These are phyloP conservation scores for Penicillium hordei DNA, from an alignment of 2,329 filamentous ascomycete genomes.

Conservation along the genomic window DNA sequence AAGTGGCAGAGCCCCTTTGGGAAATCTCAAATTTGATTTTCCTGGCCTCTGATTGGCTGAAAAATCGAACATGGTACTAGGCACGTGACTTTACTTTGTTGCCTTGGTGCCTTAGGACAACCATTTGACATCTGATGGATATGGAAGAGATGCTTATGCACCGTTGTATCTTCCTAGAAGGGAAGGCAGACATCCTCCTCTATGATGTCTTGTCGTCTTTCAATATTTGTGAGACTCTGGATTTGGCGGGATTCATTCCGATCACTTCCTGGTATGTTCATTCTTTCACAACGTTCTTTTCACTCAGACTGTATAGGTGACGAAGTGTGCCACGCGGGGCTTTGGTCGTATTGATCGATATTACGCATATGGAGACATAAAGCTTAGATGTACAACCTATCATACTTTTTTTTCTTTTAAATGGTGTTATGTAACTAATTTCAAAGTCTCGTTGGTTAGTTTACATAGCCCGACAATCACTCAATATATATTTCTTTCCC, in stretches of 20 bases:
- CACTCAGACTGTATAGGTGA: neutral
- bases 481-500: too few species aligned
- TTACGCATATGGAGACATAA: too few species aligned
- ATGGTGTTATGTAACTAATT: too few species aligned
- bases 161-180: too few species aligned
- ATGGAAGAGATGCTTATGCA: neutral
- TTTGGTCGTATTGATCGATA: too few species aligned
- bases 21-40: neutral
- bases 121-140: neutral
- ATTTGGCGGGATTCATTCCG: neutral
- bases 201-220: neutral
- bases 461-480: too few species aligned
- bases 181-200: neutral
- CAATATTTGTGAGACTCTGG: neutral
- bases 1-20: neutral
- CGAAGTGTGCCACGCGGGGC: too few species aligned
- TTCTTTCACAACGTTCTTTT: neutral
- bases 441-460: too few species aligned
- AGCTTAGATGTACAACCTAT: too few species aligned
- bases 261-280: neutral
- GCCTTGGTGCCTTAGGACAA: neutral
- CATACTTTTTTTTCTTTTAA: too few species aligned
- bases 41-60: neutral
- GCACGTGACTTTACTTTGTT: neutral
- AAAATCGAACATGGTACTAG: too few species aligned